Evolutionary conservation across 805 yeast species (phyloP), one percentile per base, ranked within the genome.

Genomic region (Yamadazyma sp.): DNA sequence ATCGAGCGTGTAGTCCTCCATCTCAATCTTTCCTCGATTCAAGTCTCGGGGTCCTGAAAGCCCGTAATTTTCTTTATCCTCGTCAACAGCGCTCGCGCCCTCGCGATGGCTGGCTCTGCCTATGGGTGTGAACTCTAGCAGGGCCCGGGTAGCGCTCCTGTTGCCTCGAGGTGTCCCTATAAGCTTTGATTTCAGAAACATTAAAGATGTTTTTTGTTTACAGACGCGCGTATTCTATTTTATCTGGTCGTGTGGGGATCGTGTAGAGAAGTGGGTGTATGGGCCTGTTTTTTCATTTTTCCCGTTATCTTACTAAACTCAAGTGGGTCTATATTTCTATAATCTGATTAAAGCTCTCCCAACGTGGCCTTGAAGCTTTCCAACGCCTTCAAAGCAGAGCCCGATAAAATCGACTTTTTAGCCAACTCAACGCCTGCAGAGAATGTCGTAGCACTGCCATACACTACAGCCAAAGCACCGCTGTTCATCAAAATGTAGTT

Each of bases 401-500:
- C 96, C 1, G 77, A 67, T 6, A 54, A 53, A 21, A 93, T 84
- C 28, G 93, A 73, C 23, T 72, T 60, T 46, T 79, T 74, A 1
- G 98, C 98, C 15, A 79, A 52, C 37, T 62, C 66, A 4, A 87
- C 91, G 19, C 98, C 99, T 6, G 78, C 72, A 40, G 70, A 75
- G 93, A 95, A 93, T 48, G 73, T 62, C 16, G 57, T 58, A 2
- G 88, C 80, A 6, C 68, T 55, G 2, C 95, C 95, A 9, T 83
- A 73, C 16, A 89, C 78, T 20, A 84, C 86, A 1, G 91, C 90
- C 40, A 93, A 65, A 0, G 96, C 96, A 3, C 90, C 90, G 14
- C 95, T 73, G 59, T 93, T 93, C 73, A 93, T 62, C 40, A 91
- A 59, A n/a, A 93, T 93, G 62, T 90, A 93, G 62, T 93, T 96